Percentiles rank a stretch among this genome's conserved stretches.
phyloP scores from a whole-genome alignment of 495 filamentous ascomycete species.

The Lasiosphaeriaceae sp. region DNA sequence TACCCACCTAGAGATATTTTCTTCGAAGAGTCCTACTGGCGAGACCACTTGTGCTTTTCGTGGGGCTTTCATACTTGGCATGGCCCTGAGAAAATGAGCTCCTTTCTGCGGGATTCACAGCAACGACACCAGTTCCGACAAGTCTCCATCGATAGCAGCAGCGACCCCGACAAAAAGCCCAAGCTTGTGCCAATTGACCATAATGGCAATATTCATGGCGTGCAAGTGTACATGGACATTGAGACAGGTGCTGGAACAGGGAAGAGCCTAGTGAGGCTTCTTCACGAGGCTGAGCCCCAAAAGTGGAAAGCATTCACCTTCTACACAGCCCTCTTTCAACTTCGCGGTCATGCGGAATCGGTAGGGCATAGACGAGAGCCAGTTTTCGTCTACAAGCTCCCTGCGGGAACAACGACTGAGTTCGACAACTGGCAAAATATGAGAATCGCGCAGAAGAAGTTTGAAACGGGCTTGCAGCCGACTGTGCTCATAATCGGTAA shows the following conservation, averaged over 20 bases:
- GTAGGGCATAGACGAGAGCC: neutral
- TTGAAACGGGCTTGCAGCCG: neutral
- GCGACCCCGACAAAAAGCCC: neutral
- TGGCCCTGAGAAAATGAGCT: neutral
- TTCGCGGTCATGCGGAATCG: neutral
- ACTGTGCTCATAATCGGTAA: neutral
- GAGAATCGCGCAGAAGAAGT: neutral
- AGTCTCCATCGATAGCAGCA: neutral
- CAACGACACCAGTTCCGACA: neutral
- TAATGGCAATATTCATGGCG: neutral
- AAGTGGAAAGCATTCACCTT: neutral
- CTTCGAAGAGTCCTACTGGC: neutral
- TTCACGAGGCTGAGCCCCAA: neutral
- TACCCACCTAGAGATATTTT: neutral
- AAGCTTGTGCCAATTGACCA: neutral
- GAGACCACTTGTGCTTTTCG: neutral
- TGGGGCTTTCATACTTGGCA: neutral
- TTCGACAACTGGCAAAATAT: neutral
- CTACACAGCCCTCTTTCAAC: neutral
- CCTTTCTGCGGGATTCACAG: neutral
- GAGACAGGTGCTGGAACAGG: neutral
- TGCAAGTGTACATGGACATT: neutral
- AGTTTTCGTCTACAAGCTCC: neutral
- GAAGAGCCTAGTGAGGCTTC: neutral
- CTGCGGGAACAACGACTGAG: neutral